Conservation (phyloP, 352 stramenopile species). For the Pythium sukuiense region DNA sequence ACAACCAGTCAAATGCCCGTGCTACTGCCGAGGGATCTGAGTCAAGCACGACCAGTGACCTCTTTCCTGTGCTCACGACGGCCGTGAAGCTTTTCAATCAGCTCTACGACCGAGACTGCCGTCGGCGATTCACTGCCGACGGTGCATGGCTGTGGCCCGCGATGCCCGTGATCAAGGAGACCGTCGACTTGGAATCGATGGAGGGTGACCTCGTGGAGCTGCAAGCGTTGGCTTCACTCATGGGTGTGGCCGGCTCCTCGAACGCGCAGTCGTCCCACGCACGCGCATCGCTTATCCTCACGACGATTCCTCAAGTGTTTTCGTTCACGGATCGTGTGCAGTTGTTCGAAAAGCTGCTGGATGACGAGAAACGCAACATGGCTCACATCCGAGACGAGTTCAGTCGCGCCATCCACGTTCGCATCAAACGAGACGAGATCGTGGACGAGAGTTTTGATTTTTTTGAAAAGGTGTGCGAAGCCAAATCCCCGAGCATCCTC, state of each 20-base stretch:
- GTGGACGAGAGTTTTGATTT: conserved; percentile 90
- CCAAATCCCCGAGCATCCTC: conserved; percentile 48
- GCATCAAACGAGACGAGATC: conserved; percentile 78
- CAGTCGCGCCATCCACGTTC: conserved; percentile 47
- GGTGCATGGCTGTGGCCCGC: conserved; percentile 70
- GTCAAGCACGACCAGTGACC: background rate
- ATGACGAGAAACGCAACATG: conserved; percentile 58
- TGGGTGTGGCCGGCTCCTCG: conserved; percentile 31
- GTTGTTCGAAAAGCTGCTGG: conserved; percentile 73
- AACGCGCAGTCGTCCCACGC: conserved; percentile 32
- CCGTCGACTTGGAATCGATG: conserved; percentile 62
- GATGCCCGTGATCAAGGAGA: conserved; percentile 66
- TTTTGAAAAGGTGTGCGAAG: conserved; percentile 61
- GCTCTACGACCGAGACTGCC: conserved; percentile 71
- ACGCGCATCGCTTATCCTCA: conserved; percentile 55
- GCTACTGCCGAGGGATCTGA: background rate
- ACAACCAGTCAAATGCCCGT: background rate
- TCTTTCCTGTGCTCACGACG: conserved; percentile 55
- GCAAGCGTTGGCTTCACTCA: conserved; percentile 48
- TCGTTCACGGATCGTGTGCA: conserved; percentile 74
- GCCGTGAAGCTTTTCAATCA: conserved; percentile 82
- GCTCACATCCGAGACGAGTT: conserved; percentile 62
- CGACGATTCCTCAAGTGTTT: conserved; percentile 79
- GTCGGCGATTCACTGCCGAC: conserved; percentile 45
- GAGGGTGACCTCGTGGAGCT: conserved; percentile 50